These are phyloP conservation scores for Coriolopsis trogii DNA, from an alignment of 1,284 basidiomycete species.

Conservation along the genomic window DNA sequence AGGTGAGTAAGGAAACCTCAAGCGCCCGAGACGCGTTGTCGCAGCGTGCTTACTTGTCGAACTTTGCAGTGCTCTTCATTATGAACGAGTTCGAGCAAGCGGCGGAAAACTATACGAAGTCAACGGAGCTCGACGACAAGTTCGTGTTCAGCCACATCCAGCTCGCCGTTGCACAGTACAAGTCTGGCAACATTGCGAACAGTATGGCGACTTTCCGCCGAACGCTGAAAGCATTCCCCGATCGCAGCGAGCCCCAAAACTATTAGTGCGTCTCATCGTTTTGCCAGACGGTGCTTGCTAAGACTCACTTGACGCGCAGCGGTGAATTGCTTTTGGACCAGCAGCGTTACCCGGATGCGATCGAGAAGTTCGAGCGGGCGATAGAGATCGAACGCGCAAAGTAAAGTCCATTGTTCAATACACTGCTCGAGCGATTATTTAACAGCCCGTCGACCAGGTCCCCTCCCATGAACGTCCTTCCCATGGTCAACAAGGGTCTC, in stretches of 20 bases:
- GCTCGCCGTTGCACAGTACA: constrained; percentile 97
- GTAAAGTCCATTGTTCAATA: constrained; percentile 45
- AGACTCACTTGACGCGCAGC: too few species aligned
- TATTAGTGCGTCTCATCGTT: constrained; percentile 73
- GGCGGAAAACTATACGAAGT: constrained; percentile 90
- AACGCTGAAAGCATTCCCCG: constrained; percentile 81
- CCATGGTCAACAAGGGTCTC: constrained; percentile 97
- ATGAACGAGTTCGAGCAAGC: constrained; percentile 89
- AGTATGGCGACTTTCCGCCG: constrained; percentile 91
- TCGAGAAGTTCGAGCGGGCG: constrained; percentile 95
- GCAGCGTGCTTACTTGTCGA: not conserved
- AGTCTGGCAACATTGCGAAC: constrained; percentile 76
- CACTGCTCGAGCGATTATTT: not conserved
- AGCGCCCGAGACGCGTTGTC: too few species aligned
- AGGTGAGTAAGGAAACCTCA: constrained; percentile 49
- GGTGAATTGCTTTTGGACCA: constrained; percentile 97
- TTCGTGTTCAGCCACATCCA: constrained; percentile 98
- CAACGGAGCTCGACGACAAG: constrained; percentile 77
- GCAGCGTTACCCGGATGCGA: constrained; percentile 85
- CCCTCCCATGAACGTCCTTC: constrained; percentile 81
- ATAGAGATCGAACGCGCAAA: constrained; percentile 86
- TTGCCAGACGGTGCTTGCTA: too few species aligned
- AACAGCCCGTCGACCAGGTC: constrained; percentile 38
- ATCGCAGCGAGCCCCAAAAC: constrained; percentile 85
- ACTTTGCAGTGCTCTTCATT: constrained; percentile 84